Evolutionary conservation across 2,329 filamentous ascomycete genomes (phyloP), one percentile per base, ranked within the genome.

Genomic region (Aspergillus puulaauensis): DNA sequence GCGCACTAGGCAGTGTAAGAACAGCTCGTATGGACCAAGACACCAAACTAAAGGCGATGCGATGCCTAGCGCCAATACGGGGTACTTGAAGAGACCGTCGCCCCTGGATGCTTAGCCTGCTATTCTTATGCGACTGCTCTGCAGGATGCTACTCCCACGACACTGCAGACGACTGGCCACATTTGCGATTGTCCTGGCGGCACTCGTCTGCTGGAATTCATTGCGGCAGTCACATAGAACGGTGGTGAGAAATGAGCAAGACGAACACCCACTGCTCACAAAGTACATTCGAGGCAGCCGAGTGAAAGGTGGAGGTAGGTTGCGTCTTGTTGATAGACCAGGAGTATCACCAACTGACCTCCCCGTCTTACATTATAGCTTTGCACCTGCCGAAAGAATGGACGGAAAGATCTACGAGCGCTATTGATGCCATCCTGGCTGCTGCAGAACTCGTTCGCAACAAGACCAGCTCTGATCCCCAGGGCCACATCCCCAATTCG

Each of bases 371-470:
- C 15, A 17, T 17, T 12, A 6, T 11, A 52, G 49, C 49, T 17
- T 52, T 39, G 49, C 33, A 44, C 23, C 24, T 52, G 1, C 49
- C 49, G 14, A 19, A 35, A 21, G 19, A 27, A 52, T 52, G 49
- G 49, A 44, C 15, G 2, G 8, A 35, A 3, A 5, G 11, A 2
- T 15, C 21, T 3, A 33, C 9, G 4, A 31, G n/a, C 1, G n/a
- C 12, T 6, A 45, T 55, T 12, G 52, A 61, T 19, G 65, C 60
- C 3, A 68, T 73, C 39, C 53, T 71, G 27, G 64, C 70, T 41
- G 70, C 70, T 1, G 70, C 68, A 2, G 57, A 62, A 33, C 53
- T 70, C 2, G 69, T 69, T 2, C 61, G 60, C 6, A 56, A 64
- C 15, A 57, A 59, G 17, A 57, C 62, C 6, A 63, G 46, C 14